These are phyloP conservation scores for Fusarium haematococcum DNA, from an alignment of 2,329 filamentous ascomycete species.

Conservation along the genomic window DNA sequence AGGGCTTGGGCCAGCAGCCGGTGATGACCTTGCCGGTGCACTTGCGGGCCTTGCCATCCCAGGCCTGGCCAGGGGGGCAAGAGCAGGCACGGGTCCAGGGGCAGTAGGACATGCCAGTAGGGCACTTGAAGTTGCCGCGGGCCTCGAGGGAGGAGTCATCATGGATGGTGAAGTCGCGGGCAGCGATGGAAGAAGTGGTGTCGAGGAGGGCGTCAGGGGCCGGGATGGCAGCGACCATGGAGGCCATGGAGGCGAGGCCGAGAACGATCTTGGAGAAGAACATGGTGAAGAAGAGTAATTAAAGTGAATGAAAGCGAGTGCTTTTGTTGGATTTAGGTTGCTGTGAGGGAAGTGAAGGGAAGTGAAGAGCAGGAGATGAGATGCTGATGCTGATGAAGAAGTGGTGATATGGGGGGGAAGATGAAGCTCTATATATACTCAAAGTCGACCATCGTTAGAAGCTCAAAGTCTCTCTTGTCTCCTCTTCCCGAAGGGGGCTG, in stretches of 20 bases:
- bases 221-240: conserved; percentile 42
- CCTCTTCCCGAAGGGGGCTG: conserved; percentile 1
- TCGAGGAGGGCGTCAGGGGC: conserved; percentile 46
- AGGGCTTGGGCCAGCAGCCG: conserved; percentile 51
- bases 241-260: conserved; percentile 43
- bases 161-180: conserved; percentile 32
- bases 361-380: conserved; percentile 27
- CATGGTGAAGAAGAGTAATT: conserved; percentile 39
- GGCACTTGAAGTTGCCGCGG: conserved; percentile 48
- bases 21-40: conserved; percentile 44
- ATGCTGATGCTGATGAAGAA: conserved; percentile 19
- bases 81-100: conserved; percentile 56
- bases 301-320: conserved; percentile 4
- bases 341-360: conserved; percentile 5
- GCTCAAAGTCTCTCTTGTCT: not conserved
- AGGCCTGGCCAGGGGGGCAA: conserved; percentile 56
- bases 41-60: conserved; percentile 45
- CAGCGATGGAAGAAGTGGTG: conserved; percentile 36
- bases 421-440: conserved; percentile 29
- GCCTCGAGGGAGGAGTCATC: conserved; percentile 33
- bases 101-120: conserved; percentile 51
- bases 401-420: conserved; percentile 16
- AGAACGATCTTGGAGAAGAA: conserved; percentile 46
- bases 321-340: not conserved
- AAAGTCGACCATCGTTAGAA: not conserved